Conservation (phyloP, 495 filamentous ascomycete genomes). For the Niebla homalea region DNA sequence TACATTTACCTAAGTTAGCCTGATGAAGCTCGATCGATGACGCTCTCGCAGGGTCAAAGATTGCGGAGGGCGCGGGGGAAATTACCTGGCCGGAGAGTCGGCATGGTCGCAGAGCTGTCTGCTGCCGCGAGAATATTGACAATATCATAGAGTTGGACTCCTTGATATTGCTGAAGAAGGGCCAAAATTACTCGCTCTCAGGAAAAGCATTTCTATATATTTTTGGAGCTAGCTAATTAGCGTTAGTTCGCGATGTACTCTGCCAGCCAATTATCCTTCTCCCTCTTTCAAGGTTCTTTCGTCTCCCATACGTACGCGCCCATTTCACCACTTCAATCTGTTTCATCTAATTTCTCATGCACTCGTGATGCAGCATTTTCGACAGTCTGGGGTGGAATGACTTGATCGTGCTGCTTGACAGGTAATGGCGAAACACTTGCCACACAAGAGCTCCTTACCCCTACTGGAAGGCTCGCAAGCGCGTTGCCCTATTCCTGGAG, state of each 20-base stretch:
- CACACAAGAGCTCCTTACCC: not conserved
- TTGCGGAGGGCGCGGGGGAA: not conserved
- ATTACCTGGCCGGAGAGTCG: slow-evolving; percentile 8
- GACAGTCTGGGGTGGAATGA: not conserved
- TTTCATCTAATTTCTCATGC: slow-evolving; percentile 8
- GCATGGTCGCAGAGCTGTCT: slow-evolving; percentile 32
- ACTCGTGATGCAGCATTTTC: not conserved
- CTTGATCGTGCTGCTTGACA: not conserved
- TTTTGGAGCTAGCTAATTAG: not conserved
- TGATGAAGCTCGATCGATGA: not conserved
- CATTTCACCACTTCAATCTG: not conserved
- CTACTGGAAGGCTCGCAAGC: not conserved
- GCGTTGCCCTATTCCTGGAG: slow-evolving; percentile 7
- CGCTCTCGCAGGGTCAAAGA: not conserved
- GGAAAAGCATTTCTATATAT: not conserved
- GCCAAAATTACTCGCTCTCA: slow-evolving; percentile 7
- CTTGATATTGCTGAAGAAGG: slow-evolving; percentile 3
- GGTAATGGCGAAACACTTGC: not conserved
- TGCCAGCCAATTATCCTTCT: slow-evolving; percentile 7
- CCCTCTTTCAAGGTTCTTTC: not conserved
- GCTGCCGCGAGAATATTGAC: slow-evolving; percentile 36
- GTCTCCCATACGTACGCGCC: slow-evolving; percentile 8
- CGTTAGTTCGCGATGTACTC: not conserved
- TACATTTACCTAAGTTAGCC: not conserved
- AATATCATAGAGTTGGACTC: slow-evolving; percentile 32